These are phyloP conservation scores for Eremothecium sinecaudum DNA, from an alignment of 1,139 yeast genomes.

Conservation along the genomic window DNA sequence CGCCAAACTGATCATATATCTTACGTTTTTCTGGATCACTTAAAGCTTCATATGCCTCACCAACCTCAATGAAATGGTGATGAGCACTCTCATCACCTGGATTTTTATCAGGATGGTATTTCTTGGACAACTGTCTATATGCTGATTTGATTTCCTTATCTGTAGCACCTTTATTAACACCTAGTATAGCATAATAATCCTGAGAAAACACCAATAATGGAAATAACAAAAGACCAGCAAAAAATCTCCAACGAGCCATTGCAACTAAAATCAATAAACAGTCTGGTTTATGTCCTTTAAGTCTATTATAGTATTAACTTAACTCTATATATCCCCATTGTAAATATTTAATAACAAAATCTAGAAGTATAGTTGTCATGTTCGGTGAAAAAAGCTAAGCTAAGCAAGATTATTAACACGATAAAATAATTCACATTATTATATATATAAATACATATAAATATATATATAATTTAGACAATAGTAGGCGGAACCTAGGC, in stretches of 20 bases:
- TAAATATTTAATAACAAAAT: too few species aligned
- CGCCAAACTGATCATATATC: slow-evolving; percentile 73
- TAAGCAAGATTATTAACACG: too few species aligned
- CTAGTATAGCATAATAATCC: slow-evolving; percentile 48
- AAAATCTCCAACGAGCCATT: slow-evolving; percentile 6
- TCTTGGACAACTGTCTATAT: slow-evolving; percentile 72
- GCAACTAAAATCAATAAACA: too few species aligned
- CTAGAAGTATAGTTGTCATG: too few species aligned
- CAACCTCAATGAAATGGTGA: slow-evolving; percentile 77
- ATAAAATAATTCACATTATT: too few species aligned
- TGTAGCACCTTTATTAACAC: slow-evolving; percentile 55
- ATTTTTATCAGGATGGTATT: slow-evolving; percentile 93
- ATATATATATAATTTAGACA: too few species aligned
- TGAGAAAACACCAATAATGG: slow-evolving; percentile 19
- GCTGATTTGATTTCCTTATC: slow-evolving; percentile 84
- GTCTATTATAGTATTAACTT: too few species aligned
- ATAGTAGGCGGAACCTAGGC: too few species aligned
- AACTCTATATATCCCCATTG: too few species aligned
- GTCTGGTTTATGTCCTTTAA: too few species aligned
- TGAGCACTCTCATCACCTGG: slow-evolving; percentile 74
- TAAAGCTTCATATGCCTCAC: slow-evolving; percentile 88
- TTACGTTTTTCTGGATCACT: slow-evolving; percentile 63
- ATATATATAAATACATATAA: too few species aligned
- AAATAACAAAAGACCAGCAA: slow-evolving; percentile 10
- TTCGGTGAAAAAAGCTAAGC: too few species aligned